phyloP scores from a whole-genome alignment of 169 alveolate species.

The Eimeria praecox region DNA sequence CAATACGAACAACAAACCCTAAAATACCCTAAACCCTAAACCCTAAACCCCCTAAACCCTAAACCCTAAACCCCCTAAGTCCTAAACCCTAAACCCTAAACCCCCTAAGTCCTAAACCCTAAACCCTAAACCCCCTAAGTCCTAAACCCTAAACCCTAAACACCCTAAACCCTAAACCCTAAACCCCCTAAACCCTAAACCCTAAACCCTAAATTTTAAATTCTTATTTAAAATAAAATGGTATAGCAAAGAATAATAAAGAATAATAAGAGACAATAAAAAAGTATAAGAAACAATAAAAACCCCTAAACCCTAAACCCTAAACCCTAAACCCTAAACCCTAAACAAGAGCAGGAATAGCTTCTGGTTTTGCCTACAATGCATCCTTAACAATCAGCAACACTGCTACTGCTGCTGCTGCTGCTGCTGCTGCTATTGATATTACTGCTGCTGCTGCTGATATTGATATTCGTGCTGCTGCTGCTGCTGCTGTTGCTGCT shows the following conservation, averaged over 20 bases:
- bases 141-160: neutral
- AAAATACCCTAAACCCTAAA: neutral
- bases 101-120: constrained; percentile 1
- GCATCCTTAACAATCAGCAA: neutral
- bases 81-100: no score
- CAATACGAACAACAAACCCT: no score
- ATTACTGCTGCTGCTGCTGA: neutral
- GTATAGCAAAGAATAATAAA: no score
- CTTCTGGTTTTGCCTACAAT: neutral
- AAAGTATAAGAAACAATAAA: no score
- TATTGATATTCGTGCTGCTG: no score
- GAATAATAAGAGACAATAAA: no score
- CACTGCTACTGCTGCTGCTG: neutral
- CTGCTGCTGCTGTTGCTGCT: constrained; percentile 30
- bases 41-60: no score
- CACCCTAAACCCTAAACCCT: constrained; percentile 19
- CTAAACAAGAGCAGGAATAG: neutral
- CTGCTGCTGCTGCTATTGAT: neutral
- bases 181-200: neutral
- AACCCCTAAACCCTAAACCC: constrained; percentile 40
- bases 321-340: constrained; percentile 42
- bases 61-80: constrained; percentile 9
- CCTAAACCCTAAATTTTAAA: neutral
- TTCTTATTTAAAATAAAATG: no score
- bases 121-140: no score